Evolutionary conservation across 768 basidiomycete species (phyloP), one percentile per base, ranked within the genome.

Genomic region (Ramaria sp.): DNA sequence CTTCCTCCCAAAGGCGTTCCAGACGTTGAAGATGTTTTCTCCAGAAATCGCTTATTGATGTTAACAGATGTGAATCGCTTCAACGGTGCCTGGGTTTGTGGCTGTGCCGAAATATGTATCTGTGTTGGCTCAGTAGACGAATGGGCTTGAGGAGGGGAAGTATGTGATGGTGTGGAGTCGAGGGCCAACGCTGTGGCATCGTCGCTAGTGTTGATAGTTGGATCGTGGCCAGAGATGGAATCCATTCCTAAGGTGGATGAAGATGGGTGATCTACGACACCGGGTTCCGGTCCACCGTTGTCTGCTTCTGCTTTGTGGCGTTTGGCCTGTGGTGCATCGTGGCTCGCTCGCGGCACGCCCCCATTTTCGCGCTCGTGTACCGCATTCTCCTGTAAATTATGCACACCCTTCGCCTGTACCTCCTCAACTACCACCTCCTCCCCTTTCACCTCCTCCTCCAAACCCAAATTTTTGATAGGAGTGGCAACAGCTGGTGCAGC

Each of bases 41-140:
- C 88, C 43, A 97, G 75, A 70, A 97, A 98, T 71, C 90, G 91
- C 81, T 93, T 95, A 75, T 91, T 95, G 70, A 97, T 91, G 67
- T 91, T 92, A 60, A 91, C 82, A 30, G 91, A 81, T 67, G 76
- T 89, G 70, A 93, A 94, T 65, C 86, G 84, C 76, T 97, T 98
- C 31, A 80, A 79, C 1, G 79, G 78, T 53, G 71, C 65, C 7
- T 34, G 50, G 2, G 22, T 34, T 15, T 22, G 37, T 37, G 52
- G 33, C 22, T 53, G 34, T n/a, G 52, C 24, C 7, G 48, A 19
- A 4, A 2, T 43, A 43, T 43, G 41, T 42, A 15, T 42, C 41
- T 42, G 41, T 15, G 13, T 17, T 49, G 48, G 7, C 17, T 30
- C 48, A 49, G 48, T 17, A 20, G 48, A 49, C 6, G 48, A 27